Evolutionary conservation across 2,329 filamentous ascomycete species (phyloP).

Genomic region (Fusarium circinatum): DNA sequence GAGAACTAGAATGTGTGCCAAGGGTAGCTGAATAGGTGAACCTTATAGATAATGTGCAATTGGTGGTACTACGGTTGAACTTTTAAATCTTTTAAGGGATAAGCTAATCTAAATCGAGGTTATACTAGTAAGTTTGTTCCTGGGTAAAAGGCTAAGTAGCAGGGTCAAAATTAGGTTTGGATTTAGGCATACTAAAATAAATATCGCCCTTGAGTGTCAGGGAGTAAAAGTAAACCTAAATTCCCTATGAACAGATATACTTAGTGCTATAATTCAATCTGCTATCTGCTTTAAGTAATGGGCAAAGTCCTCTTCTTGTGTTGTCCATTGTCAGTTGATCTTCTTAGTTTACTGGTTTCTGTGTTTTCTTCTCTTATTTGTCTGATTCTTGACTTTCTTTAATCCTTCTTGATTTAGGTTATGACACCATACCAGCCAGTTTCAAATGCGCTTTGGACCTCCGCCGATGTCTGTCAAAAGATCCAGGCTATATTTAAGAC

Average conservation of each 20-base stretch:
- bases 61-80: not conserved
- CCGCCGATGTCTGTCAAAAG: not conserved
- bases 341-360: not conserved
- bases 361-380: not conserved
- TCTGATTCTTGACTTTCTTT: not conserved
- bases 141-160: not conserved
- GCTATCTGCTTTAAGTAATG: not conserved
- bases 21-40: not conserved
- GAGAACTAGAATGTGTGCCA: rapidly evolving
- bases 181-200: too few species aligned
- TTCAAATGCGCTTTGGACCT: not conserved
- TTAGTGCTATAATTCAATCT: not conserved
- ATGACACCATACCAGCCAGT: not conserved
- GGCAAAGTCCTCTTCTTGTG: not conserved
- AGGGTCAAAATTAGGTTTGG: not conserved
- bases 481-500: not conserved
- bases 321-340: not conserved
- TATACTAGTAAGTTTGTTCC: not conserved
- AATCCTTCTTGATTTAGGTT: not conserved
- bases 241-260: not conserved
- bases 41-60: not conserved
- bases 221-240: not conserved
- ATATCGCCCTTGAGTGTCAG: not conserved
- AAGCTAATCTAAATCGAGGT: not conserved
- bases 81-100: not conserved